Percentiles rank a stretch among this genome's conserved stretches.
Conservation (phyloP, 257 asterid species). For the Solanum rostratum region DNA sequence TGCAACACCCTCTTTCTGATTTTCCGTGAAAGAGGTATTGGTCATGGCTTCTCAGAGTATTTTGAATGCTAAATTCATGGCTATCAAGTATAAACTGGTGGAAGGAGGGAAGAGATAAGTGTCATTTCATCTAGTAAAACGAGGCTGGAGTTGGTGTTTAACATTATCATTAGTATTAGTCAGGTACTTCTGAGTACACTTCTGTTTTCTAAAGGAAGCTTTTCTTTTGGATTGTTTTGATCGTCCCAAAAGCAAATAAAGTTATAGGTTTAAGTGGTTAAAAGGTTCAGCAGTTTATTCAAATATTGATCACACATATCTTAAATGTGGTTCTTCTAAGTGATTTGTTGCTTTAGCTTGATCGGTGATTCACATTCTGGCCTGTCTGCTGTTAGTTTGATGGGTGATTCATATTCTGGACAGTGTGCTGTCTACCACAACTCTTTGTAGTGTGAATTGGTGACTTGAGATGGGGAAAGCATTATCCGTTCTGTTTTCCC, state of each 20-base stretch:
- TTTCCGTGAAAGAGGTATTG: neutral
- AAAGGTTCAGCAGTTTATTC: neutral
- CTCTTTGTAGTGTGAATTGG: neutral
- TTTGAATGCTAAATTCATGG: neutral
- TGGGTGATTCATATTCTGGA: neutral
- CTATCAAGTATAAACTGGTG: neutral
- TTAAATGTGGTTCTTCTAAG: neutral
- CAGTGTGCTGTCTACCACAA: neutral
- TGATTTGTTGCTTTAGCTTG: neutral
- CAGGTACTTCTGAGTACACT: neutral
- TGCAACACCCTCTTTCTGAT: neutral
- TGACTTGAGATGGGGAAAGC: neutral
- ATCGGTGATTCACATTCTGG: neutral
- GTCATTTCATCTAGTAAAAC: neutral
- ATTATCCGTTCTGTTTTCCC: neutral
- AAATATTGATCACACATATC: neutral
- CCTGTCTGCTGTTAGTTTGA: neutral
- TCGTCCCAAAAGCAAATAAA: neutral
- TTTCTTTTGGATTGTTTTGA: neutral
- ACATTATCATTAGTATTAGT: neutral
- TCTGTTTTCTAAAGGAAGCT: neutral
- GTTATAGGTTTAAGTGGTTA: neutral
- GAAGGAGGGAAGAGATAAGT: neutral
- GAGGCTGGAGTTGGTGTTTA: neutral
- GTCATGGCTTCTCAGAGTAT: neutral